Conservation (phyloP, 2,329 filamentous ascomycete species). For the Cordyceps farinosa region DNA sequence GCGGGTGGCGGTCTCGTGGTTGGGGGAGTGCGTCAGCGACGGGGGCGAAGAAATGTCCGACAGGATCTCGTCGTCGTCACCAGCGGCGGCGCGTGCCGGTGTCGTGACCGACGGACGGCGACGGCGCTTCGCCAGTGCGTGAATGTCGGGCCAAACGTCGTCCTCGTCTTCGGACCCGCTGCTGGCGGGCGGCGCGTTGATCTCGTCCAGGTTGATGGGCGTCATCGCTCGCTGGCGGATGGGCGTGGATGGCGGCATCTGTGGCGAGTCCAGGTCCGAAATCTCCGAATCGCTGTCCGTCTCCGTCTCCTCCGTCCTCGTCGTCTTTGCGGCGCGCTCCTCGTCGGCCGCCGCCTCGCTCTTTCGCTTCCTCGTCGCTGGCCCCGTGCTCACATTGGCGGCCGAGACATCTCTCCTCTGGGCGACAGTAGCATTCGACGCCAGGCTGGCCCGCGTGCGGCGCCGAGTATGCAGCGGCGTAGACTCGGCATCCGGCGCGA, state of each 20-base stretch:
- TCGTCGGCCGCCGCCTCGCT: constrained; percentile 34
- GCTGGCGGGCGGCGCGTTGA: constrained; percentile 54
- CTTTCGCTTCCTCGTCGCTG: constrained; percentile 54
- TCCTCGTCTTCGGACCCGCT: constrained; percentile 46
- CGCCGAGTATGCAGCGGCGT: constrained; percentile 55
- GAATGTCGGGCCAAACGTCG: constrained; percentile 50
- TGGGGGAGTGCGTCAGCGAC: constrained; percentile 64
- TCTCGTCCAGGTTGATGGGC: constrained; percentile 45
- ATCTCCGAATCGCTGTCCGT: constrained; percentile 37
- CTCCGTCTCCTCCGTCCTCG: constrained; percentile 13
- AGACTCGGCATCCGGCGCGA: constrained; percentile 63
- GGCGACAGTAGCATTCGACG: constrained; percentile 18
- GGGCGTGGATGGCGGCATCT: constrained; percentile 27
- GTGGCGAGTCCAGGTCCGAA: constrained; percentile 37
- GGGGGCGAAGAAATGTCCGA: constrained; percentile 61
- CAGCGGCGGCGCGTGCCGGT: constrained; percentile 33
- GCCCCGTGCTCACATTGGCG: constrained; percentile 29
- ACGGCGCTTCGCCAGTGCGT: constrained; percentile 46
- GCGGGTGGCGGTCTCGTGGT: constrained; percentile 36
- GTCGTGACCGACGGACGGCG: constrained; percentile 37
- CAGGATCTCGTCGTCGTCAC: constrained; percentile 26
- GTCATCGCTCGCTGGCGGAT: constrained; percentile 36
- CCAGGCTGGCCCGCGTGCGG: constrained; percentile 34
- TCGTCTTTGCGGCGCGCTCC: constrained; percentile 6
- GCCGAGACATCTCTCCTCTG: constrained; percentile 23